Conservation (phyloP, 2,329 filamentous ascomycete genomes). For the Elsinoe fawcettii region DNA sequence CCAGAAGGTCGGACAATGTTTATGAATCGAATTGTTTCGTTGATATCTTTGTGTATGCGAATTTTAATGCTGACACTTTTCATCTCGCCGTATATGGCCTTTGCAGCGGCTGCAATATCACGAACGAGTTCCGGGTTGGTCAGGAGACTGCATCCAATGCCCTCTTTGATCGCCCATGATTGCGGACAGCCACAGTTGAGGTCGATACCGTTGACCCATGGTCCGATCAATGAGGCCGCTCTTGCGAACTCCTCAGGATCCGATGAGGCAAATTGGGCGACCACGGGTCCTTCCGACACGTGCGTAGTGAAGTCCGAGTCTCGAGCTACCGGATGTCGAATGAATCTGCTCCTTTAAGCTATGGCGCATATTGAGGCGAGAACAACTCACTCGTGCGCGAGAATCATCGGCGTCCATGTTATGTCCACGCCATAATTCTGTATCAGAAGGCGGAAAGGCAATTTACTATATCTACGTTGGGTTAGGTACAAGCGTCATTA, state of each 20-base stretch:
- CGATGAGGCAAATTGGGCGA: conserved; percentile 61
- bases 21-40: conserved; percentile 51
- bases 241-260: conserved; percentile 54
- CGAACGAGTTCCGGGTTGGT: conserved; percentile 56
- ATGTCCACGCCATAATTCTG: conserved; percentile 58
- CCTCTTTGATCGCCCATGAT: conserved; percentile 62
- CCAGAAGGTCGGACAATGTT: conserved; percentile 53
- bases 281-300: conserved; percentile 49
- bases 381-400: conserved; percentile 28
- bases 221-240: conserved; percentile 54
- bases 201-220: conserved; percentile 57
- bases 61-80: conserved; percentile 64
- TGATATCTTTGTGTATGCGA: conserved; percentile 53
- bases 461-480: conserved; percentile 35
- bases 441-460: conserved; percentile 62
- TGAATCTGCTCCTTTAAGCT: conserved; percentile 20
- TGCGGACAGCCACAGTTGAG: conserved; percentile 69
- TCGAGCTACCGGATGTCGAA: conserved; percentile 27
- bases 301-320: conserved; percentile 55
- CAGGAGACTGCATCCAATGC: conserved; percentile 63
- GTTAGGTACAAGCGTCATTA: neutral
- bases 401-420: conserved; percentile 62
- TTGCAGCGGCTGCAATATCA: conserved; percentile 55
- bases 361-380: neutral
- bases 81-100: conserved; percentile 41